These are phyloP conservation scores for Novakomyces olei DNA, from an alignment of 805 yeast species.

Conservation along the genomic window DNA sequence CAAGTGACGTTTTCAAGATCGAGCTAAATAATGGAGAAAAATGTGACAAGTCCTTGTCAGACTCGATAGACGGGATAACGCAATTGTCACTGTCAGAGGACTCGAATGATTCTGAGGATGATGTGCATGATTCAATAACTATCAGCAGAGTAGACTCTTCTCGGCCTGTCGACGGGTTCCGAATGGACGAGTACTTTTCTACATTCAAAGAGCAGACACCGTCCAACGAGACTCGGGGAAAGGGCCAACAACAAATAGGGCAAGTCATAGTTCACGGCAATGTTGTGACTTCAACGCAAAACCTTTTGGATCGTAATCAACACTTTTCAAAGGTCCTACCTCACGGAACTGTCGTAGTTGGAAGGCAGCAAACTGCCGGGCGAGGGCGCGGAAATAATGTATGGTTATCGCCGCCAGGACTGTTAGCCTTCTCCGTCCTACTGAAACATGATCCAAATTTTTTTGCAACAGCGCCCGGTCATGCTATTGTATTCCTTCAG, in stretches of 20 bases:
- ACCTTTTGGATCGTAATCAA: constrained; percentile 54
- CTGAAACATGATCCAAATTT: constrained; percentile 28
- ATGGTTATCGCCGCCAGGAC: constrained; percentile 91
- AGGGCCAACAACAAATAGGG: constrained; percentile 26
- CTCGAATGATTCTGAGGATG: too few species aligned
- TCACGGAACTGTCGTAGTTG: constrained; percentile 42
- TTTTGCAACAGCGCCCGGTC: constrained; percentile 23
- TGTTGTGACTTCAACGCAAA: constrained; percentile 71
- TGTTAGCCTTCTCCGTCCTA: constrained; percentile 57
- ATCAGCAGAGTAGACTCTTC: too few species aligned
- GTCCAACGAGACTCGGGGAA: constrained; percentile 1
- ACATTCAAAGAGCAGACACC: constrained; percentile 15
- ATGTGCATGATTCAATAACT: too few species aligned
- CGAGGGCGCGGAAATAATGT: constrained; percentile 86
- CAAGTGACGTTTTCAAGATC: too few species aligned
- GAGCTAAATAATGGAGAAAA: too few species aligned
- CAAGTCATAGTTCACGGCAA: constrained; percentile 52
- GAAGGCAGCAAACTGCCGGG: constrained; percentile 73
- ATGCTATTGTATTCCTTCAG: constrained; percentile 73
- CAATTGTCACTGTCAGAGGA: too few species aligned
- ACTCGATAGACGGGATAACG: background rate
- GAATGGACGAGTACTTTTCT: constrained; percentile 16
- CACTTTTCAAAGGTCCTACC: constrained; percentile 37
- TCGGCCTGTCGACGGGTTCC: constrained; percentile 27
- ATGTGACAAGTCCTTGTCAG: too few species aligned